Evolutionary conservation across 108 stramenopile species (phyloP), one percentile per base, ranked within the genome.

Genomic region (Cyclostephanos invisitatus): DNA sequence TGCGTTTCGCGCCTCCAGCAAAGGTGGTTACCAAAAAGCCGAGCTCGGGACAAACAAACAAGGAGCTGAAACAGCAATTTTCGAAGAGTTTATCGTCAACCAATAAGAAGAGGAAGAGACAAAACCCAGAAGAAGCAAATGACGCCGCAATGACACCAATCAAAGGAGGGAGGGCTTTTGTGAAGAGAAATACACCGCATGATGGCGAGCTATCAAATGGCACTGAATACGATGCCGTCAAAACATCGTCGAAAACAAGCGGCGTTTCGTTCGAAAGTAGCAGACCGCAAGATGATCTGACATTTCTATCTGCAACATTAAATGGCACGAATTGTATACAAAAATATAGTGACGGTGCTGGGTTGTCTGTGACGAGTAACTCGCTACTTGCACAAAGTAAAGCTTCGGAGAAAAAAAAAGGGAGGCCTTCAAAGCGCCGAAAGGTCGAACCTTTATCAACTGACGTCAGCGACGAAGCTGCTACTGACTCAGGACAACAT

Each of bases 1-100:
- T 54, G 75, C 40, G 77, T 32, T 73, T 73, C 42, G 81, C 81
- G 15, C 75, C 64, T 2, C 80, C 80, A 44, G 69, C 80, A 32
- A 62, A 64, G 22, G 44, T 57, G 47, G 44, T 36, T 22, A 44
- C 47, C 6, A 78, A 78, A 71, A n/a, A 51, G 3, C 5, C 66
- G 22, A 57, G 56, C 3, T 3, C 53, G 3, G 27, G 9, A 15
- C 2, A 54, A 54, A 11, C 8, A 24, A 29, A 66, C 1, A 66
- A 71, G 60, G 77, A 67, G 35, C 27, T 67, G 10, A 61, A 67
- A 27, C 9, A n/a, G 46, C 37, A 61, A 47, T 74, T 74, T 58
- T 35, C 48, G 51, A 35, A 29, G 46, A 57, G 53, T 44, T 5
- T 40, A 40, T 7, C 3, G 15, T 42, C 38, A 22, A 25, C 53